phyloP scores from a whole-genome alignment of 768 basidiomycete genomes.

The Neoboletus brunneissimus region DNA sequence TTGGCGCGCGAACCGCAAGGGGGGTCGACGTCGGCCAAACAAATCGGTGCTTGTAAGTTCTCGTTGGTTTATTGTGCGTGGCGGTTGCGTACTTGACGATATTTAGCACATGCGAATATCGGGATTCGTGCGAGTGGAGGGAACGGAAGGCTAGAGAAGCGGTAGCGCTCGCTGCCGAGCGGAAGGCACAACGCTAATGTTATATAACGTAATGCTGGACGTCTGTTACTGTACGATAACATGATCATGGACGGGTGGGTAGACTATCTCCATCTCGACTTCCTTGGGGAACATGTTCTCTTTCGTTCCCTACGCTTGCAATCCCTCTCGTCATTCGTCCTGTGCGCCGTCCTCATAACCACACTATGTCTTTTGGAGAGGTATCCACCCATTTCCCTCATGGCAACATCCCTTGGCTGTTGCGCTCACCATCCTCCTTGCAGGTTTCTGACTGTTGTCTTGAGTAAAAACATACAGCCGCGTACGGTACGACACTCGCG shows the following conservation, averaged over 20 bases:
- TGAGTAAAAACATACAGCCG: conserved; percentile 51
- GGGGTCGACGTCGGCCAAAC: conserved; percentile 66
- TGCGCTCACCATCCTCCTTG: not conserved
- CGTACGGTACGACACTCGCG: conserved; percentile 39
- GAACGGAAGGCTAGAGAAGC: conserved; percentile 44
- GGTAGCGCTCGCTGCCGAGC: not conserved
- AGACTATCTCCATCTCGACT: conserved; percentile 43
- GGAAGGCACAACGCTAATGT: not conserved
- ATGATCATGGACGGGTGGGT: conserved; percentile 44
- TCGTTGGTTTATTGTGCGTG: not conserved
- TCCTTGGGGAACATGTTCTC: conserved; percentile 47
- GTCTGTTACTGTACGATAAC: not conserved
- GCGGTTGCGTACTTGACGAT: not conserved
- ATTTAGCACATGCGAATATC: conserved; percentile 69
- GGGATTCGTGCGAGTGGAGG: conserved; percentile 78
- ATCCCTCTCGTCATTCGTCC: conserved; percentile 48
- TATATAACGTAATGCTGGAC: conserved; percentile 13
- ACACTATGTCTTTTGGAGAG: conserved; percentile 56
- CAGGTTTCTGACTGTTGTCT: conserved; percentile 50
- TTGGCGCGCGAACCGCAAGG: conserved; percentile 59
- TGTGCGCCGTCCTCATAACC: conserved; percentile 43
- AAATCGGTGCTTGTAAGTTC: conserved; percentile 63
- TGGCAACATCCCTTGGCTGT: not conserved
- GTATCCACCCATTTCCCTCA: conserved; percentile 33
- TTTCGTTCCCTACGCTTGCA: conserved; percentile 41